A percentile compares a stretch with the other conserved stretches of the same genome.
phyloP scores from a whole-genome alignment of 441 rosid species.

The Gossypium schwendimanii region DNA sequence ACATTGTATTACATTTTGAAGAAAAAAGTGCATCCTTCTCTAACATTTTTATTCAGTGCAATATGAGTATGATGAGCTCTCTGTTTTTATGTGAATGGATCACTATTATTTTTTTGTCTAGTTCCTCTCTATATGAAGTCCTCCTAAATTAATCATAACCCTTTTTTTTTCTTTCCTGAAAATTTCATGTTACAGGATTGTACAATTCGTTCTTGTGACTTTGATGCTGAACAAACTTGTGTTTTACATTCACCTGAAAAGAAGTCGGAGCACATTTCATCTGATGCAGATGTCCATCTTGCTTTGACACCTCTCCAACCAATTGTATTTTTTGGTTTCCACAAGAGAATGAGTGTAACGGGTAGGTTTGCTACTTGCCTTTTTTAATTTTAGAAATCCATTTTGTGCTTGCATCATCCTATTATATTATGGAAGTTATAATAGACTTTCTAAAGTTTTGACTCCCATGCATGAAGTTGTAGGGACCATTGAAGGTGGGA shows the following conservation, averaged over 20 bases:
- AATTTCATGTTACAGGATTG: conserved; percentile 57
- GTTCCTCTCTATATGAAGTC: background rate
- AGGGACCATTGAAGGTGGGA: conserved; percentile 98
- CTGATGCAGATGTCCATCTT: conserved; percentile 83
- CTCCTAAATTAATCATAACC: background rate
- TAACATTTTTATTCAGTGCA: background rate
- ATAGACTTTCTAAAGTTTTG: conserved; percentile 13
- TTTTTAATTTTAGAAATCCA: background rate
- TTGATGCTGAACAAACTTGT: conserved; percentile 89
- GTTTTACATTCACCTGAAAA: conserved; percentile 96
- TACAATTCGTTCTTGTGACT: conserved; percentile 92
- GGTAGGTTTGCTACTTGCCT: conserved; percentile 35
- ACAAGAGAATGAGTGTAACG: conserved; percentile 91
- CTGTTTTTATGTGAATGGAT: background rate
- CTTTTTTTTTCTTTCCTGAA: background rate
- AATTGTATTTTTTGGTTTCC: conserved; percentile 95
- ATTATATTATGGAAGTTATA: conserved; percentile 4
- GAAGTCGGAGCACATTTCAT: conserved; percentile 68
- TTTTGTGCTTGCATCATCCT: background rate
- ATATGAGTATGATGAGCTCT: background rate
- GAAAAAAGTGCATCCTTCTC: background rate
- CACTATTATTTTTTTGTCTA: background rate
- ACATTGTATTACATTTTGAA: background rate
- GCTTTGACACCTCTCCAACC: conserved; percentile 97
- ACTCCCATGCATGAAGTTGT: conserved; percentile 57